phyloP scores from a whole-genome alignment of 176 grass and related monocot genomes.

The Poa pratensis region DNA sequence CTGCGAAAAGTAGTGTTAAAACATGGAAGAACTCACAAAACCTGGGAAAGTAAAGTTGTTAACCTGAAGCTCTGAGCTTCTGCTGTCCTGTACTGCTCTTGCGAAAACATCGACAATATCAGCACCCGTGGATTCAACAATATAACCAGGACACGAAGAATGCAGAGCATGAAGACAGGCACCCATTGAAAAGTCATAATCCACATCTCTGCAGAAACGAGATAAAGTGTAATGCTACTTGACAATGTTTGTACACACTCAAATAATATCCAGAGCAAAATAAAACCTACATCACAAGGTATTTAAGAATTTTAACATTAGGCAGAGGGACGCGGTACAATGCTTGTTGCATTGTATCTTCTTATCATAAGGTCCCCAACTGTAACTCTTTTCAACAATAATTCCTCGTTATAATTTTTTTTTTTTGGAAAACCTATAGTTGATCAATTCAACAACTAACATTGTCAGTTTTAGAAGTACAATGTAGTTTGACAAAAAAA shows the following conservation, averaged over 20 bases:
- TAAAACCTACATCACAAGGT: slow-evolving; percentile 28
- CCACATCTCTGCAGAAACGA: slow-evolving; percentile 63
- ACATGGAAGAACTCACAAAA: slow-evolving; percentile 14
- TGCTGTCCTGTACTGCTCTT: slow-evolving; percentile 60
- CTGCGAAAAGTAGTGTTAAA: slow-evolving; percentile 54
- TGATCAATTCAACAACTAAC: background rate
- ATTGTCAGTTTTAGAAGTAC: slow-evolving; percentile 6
- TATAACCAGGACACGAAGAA: slow-evolving; percentile 70
- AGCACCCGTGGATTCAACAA: slow-evolving; percentile 85
- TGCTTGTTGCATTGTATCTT: background rate
- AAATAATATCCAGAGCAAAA: slow-evolving; percentile 12
- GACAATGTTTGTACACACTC: background rate
- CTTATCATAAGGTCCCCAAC: slow-evolving; percentile 1
- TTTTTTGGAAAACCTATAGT: background rate
- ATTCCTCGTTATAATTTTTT: background rate
- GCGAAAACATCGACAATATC: slow-evolving; percentile 72
- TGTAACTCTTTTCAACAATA: slow-evolving; percentile 23
- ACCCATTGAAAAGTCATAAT: slow-evolving; percentile 85
- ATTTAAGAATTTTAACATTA: slow-evolving; percentile 17
- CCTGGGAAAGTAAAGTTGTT: slow-evolving; percentile 39
- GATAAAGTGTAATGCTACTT: slow-evolving; percentile 11
- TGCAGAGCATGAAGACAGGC: slow-evolving; percentile 80
- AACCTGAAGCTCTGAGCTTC: slow-evolving; percentile 87
- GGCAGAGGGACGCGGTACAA: background rate
- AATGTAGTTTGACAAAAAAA: background rate